Conservation (phyloP, 2,329 filamentous ascomycete species). For the Trichoderma aggressivum region DNA sequence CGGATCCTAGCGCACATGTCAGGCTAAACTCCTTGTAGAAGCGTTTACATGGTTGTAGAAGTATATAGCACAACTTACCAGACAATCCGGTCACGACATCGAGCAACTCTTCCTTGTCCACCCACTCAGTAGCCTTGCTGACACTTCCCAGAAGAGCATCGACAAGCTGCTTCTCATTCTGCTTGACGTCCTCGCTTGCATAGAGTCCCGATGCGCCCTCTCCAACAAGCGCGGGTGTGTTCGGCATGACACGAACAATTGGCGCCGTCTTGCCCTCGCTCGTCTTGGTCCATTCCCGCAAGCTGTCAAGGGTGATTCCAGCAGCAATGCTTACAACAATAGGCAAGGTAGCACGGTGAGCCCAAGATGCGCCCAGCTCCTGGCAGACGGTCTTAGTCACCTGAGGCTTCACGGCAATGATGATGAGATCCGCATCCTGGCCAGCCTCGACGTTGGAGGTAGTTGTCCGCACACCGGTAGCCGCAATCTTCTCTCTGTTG, state of each 20-base stretch:
- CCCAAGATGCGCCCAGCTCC: constrained; percentile 43
- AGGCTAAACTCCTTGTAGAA: background rate
- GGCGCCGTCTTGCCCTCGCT: constrained; percentile 38
- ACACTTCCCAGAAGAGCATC: constrained; percentile 43
- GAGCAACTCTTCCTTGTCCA: constrained; percentile 47
- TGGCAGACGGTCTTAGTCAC: constrained; percentile 46
- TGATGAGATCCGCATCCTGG: constrained; percentile 42
- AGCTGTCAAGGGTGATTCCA: constrained; percentile 45
- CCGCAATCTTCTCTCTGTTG: constrained; percentile 48
- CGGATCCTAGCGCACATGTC: constrained; percentile 38
- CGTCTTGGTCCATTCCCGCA: constrained; percentile 42
- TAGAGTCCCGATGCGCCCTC: constrained; percentile 49
- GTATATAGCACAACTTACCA: constrained; percentile 33
- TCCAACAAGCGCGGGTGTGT: constrained; percentile 49
- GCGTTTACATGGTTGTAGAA: background rate
- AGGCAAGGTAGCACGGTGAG: constrained; percentile 33
- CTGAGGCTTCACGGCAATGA: constrained; percentile 52
- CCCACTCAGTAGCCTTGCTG: constrained; percentile 49
- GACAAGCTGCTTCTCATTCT: constrained; percentile 41
- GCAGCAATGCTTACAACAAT: constrained; percentile 49
- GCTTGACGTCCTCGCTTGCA: constrained; percentile 41
- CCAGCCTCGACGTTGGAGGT: constrained; percentile 45
- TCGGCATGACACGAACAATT: constrained; percentile 52
- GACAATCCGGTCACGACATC: constrained; percentile 51
- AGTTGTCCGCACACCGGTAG: constrained; percentile 45